These are phyloP conservation scores for Monsonia emarginata DNA, from an alignment of 441 rosid species.

Conservation along the genomic window DNA sequence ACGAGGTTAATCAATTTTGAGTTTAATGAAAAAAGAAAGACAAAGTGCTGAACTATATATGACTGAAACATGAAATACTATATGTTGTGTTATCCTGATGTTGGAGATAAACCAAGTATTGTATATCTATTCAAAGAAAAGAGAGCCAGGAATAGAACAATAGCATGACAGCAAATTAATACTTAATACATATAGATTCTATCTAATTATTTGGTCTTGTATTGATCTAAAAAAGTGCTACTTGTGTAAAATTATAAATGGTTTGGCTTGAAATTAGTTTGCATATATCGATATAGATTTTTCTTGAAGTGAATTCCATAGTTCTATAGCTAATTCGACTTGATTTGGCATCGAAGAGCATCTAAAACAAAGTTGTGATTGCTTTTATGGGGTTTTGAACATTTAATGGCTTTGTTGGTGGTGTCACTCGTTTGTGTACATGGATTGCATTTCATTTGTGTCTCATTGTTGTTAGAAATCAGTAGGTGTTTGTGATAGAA, in stretches of 20 bases:
- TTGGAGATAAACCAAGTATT: background rate
- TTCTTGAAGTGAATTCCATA: background rate
- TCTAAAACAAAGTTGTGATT: too few species aligned
- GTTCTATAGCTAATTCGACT: too few species aligned
- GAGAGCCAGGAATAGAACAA: background rate
- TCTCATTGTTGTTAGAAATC: too few species aligned
- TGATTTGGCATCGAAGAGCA: background rate
- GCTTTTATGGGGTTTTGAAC: too few species aligned
- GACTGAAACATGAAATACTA: background rate
- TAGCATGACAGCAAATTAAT: background rate
- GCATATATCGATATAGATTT: background rate
- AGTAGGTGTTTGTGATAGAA: background rate
- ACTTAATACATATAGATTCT: background rate
- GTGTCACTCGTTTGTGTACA: too few species aligned
- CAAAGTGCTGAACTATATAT: too few species aligned
- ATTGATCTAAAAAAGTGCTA: background rate
- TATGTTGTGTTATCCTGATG: background rate
- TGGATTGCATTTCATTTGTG: too few species aligned
- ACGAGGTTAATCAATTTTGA: constrained; percentile 13
- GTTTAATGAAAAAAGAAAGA: too few species aligned
- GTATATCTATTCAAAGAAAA: background rate
- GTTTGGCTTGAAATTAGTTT: background rate
- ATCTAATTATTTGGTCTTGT: background rate
- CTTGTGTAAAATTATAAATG: background rate
- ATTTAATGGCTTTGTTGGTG: too few species aligned